Conservation (phyloP, 2,329 filamentous ascomycete species). For the Pseudogymnoascus sp. region DNA sequence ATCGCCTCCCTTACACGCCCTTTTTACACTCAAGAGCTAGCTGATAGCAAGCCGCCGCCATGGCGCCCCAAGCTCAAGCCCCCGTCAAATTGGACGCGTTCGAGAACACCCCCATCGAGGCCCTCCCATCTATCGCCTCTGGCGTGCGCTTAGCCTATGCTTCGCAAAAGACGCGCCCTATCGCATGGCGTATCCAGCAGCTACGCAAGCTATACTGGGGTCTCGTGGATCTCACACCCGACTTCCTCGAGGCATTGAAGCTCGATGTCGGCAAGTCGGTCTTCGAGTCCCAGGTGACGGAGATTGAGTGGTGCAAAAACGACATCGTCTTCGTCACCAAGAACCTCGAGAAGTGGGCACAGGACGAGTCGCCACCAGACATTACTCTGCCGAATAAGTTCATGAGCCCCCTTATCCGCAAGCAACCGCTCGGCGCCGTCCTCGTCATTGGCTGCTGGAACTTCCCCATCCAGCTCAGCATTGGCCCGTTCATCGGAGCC, state of each 20-base stretch:
- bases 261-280: constrained; percentile 70
- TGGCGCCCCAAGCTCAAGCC: not conserved
- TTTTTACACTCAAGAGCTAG: not conserved
- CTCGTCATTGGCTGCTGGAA: constrained; percentile 92
- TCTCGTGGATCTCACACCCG: constrained; percentile 65
- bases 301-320: constrained; percentile 70
- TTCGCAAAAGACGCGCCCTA: constrained; percentile 70
- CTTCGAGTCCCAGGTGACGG: constrained; percentile 65
- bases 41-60: not conserved
- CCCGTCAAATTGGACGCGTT: constrained; percentile 31
- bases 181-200: constrained; percentile 76
- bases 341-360: constrained; percentile 72
- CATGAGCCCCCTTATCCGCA: constrained; percentile 67
- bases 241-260: constrained; percentile 65
- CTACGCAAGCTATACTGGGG: constrained; percentile 94
- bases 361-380: constrained; percentile 68
- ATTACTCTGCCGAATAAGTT: constrained; percentile 60
- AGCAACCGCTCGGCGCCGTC: constrained; percentile 77
- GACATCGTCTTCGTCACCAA: constrained; percentile 73
- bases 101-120: constrained; percentile 54
- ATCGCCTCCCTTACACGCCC: not conserved
- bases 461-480: constrained; percentile 74
- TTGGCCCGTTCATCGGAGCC: constrained; percentile 76
- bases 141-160: constrained; percentile 61
- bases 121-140: constrained; percentile 54